These are phyloP conservation scores for Penicillium italicum DNA, from an alignment of 2,329 filamentous ascomycete species.

Conservation along the genomic window DNA sequence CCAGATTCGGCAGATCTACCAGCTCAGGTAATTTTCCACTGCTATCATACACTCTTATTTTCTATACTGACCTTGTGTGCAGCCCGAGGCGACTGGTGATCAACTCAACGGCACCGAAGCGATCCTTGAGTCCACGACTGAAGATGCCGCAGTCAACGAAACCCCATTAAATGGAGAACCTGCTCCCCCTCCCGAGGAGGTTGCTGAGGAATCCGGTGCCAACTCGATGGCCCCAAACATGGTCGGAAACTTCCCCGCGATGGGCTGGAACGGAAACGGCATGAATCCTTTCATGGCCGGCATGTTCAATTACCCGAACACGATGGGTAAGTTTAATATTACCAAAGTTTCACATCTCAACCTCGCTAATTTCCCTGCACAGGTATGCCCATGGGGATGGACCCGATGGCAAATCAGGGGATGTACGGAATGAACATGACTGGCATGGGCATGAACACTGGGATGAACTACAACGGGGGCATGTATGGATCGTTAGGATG, in stretches of 20 bases:
- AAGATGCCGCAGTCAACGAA: conserved; percentile 9
- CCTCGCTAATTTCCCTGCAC: conserved; percentile 24
- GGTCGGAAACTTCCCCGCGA: conserved; percentile 52
- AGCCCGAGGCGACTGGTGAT: conserved; percentile 17
- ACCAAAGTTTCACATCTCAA: not conserved
- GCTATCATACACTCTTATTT: not conserved
- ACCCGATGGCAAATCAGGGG: conserved; percentile 53
- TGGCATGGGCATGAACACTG: conserved; percentile 80
- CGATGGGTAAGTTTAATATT: conserved; percentile 74
- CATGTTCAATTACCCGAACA: conserved; percentile 63
- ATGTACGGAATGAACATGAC: conserved; percentile 73
- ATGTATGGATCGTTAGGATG: conserved; percentile 66
- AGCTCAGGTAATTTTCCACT: conserved; percentile 18
- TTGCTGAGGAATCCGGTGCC: conserved; percentile 3
- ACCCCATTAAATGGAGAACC: not conserved
- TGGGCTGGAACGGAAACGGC: conserved; percentile 59
- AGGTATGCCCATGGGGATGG: conserved; percentile 85
- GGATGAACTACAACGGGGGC: conserved; percentile 57
- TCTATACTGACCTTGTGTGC: not conserved
- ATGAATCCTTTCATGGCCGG: conserved; percentile 63
- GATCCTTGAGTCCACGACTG: conserved; percentile 9
- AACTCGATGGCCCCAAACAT: conserved; percentile 44
- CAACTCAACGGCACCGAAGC: conserved; percentile 7
- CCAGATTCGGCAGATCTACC: conserved; percentile 5
- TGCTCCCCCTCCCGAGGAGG: not conserved